Evolutionary conservation across 2,329 filamentous ascomycete species (phyloP).

Genomic region (Trichoderma koningii): DNA sequence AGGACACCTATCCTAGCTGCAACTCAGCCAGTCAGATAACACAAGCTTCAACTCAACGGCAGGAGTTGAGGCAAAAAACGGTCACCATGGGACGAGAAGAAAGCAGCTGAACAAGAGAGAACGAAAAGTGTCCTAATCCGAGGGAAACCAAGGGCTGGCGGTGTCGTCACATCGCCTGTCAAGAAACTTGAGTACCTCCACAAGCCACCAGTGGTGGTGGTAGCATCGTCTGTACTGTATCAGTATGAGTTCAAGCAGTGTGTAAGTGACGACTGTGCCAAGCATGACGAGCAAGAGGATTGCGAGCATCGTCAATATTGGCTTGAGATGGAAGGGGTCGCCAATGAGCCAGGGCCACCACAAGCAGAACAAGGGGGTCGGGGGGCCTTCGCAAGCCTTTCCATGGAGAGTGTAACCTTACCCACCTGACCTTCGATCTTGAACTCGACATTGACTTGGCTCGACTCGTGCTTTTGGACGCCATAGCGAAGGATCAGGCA

Average conservation of each 20-base stretch:
- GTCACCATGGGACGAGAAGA: neutral
- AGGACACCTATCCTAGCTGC: neutral
- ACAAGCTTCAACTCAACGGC: too few relatives aligned
- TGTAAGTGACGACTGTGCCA: neutral
- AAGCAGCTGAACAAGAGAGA: neutral
- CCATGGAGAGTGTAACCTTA: neutral
- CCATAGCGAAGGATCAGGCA: too few relatives aligned
- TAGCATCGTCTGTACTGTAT: neutral
- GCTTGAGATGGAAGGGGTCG: neutral
- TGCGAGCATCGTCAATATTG: slow-evolving; percentile 1
- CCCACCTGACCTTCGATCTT: too few relatives aligned
- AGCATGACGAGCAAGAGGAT: slow-evolving; percentile 4
- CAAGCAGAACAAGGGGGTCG: too few relatives aligned
- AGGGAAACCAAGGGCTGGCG: neutral
- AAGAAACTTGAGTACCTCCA: slow-evolving; percentile 2
- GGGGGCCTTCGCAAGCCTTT: neutral
- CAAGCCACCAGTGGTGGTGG: slow-evolving; percentile 3
- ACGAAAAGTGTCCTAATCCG: slow-evolving; percentile 1
- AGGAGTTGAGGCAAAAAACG: neutral
- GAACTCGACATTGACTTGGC: neutral
- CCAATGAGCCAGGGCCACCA: neutral
- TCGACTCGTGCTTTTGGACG: neutral
- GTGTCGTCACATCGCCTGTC: slow-evolving; percentile 12
- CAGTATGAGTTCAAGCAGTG: neutral
- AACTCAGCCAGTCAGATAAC: slow-evolving; percentile 6